Conservation (phyloP, 1,139 yeast species). For the Scheffersomyces segobiensis region DNA sequence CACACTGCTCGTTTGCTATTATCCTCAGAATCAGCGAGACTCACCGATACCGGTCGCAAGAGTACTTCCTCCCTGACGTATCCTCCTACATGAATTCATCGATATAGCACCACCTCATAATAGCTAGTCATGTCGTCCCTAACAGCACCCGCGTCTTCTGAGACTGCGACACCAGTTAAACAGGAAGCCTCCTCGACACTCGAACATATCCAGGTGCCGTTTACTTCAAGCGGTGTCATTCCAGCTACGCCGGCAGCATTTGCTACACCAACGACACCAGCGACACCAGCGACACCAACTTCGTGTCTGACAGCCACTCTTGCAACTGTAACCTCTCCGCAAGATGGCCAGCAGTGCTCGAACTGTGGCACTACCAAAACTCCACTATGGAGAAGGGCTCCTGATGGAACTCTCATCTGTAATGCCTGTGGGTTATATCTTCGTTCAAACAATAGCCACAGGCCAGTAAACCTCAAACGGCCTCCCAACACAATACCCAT, state of each 20-base stretch:
- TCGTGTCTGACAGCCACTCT: background rate
- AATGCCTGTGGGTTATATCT: constrained; percentile 71
- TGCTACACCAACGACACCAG: background rate
- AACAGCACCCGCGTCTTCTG: background rate
- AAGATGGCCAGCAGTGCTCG: constrained; percentile 53
- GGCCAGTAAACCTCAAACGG: constrained; percentile 63
- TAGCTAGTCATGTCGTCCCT: background rate
- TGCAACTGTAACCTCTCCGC: constrained; percentile 1
- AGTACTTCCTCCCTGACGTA: background rate
- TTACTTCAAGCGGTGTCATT: background rate
- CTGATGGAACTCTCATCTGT: constrained; percentile 64
- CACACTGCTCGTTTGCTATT: background rate
- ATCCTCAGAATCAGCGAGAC: background rate
- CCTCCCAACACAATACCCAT: constrained; percentile 61
- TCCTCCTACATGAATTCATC: background rate
- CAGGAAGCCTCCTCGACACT: background rate
- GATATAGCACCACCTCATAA: background rate
- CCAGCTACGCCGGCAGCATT: background rate
- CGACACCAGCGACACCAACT: background rate
- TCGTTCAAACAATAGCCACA: constrained; percentile 53
- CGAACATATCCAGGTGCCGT: background rate
- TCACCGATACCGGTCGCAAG: background rate
- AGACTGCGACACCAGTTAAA: background rate
- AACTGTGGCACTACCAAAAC: constrained; percentile 71
- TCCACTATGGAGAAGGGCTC: constrained; percentile 70